Percentiles rank a stretch among this genome's conserved stretches.
Evolutionary conservation across 106 monocot genomes (phyloP).

Genomic region (Allium sativum): DNA sequence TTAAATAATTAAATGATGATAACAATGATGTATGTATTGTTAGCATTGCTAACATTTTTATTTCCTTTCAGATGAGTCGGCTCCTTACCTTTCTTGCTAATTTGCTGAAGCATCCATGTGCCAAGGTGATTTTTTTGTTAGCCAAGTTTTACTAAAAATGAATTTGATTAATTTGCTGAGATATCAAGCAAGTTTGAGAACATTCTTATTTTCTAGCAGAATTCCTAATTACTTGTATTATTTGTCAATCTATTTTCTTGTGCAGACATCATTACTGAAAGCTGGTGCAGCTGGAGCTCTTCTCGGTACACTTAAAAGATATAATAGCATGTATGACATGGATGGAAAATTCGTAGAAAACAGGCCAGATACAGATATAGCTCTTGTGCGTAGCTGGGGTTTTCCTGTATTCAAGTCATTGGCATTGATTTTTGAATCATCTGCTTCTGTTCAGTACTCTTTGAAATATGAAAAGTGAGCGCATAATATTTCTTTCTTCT

Average conservation of each 20-base stretch:
- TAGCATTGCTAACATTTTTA: not conserved
- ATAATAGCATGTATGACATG: constrained; percentile 15
- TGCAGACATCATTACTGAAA: constrained; percentile 55
- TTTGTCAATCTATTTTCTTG: not conserved
- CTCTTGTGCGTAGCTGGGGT: constrained; percentile 33
- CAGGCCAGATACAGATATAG: constrained; percentile 18
- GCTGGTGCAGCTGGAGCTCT: constrained; percentile 33
- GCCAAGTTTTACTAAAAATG: not conserved
- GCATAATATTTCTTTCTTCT: constrained; percentile 6
- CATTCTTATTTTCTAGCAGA: not conserved
- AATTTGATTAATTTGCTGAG: too few species aligned
- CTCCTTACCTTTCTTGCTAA: constrained; percentile 71
- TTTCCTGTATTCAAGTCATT: constrained; percentile 63
- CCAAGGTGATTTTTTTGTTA: constrained; percentile 38
- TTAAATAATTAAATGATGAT: constrained; percentile 11
- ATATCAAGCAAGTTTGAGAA: too few species aligned
- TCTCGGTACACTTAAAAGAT: constrained; percentile 34
- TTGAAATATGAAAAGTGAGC: constrained; percentile 32
- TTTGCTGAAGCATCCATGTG: constrained; percentile 68
- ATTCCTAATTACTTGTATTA: not conserved
- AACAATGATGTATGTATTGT: too few species aligned
- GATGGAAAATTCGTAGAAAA: constrained; percentile 37
- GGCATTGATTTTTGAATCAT: constrained; percentile 46
- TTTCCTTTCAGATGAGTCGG: constrained; percentile 51
- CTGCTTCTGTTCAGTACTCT: constrained; percentile 8